Evolutionary conservation across 805 yeast genomes (phyloP).

Genomic region (Geotrichum ghanense): DNA sequence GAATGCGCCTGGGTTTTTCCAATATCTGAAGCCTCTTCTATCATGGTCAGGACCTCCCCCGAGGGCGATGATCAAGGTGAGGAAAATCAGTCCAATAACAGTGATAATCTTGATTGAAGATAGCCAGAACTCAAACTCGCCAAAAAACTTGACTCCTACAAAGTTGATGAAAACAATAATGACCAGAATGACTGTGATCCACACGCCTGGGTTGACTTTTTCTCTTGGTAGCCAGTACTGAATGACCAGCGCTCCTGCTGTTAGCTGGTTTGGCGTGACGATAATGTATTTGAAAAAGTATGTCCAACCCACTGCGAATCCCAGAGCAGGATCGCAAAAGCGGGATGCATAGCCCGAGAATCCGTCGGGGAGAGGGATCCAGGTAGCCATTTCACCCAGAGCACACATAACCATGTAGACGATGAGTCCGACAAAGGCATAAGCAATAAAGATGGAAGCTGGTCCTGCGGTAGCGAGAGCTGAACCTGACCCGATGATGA

Average conservation of each 20-base stretch:
- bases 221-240: slow-evolving; percentile 38
- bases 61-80: slow-evolving; percentile 47
- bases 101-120: slow-evolving; percentile 54
- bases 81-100: slow-evolving; percentile 52
- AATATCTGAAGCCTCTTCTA: slow-evolving; percentile 59
- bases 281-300: slow-evolving; percentile 45
- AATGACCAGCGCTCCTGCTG: slow-evolving; percentile 46
- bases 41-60: slow-evolving; percentile 76
- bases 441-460: slow-evolving; percentile 44
- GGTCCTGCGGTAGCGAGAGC: slow-evolving; percentile 63
- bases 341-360: slow-evolving; percentile 55
- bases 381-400: slow-evolving; percentile 59
- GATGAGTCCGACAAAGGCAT: slow-evolving; percentile 56
- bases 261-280: slow-evolving; percentile 52
- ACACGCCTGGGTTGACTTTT: slow-evolving; percentile 35
- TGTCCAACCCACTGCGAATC: slow-evolving; percentile 58
- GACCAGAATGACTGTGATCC: slow-evolving; percentile 40
- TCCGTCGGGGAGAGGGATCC: slow-evolving; percentile 54
- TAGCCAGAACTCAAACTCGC: slow-evolving; percentile 41
- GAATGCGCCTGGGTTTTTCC: slow-evolving; percentile 62
- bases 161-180: slow-evolving; percentile 32
- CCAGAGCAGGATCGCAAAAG: slow-evolving; percentile 54
- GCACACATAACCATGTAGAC: slow-evolving; percentile 61
- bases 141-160: slow-evolving; percentile 36
- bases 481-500: slow-evolving; percentile 65